phyloP scores from a whole-genome alignment of 2,329 filamentous ascomycete species.

The Microdochium nivale region DNA sequence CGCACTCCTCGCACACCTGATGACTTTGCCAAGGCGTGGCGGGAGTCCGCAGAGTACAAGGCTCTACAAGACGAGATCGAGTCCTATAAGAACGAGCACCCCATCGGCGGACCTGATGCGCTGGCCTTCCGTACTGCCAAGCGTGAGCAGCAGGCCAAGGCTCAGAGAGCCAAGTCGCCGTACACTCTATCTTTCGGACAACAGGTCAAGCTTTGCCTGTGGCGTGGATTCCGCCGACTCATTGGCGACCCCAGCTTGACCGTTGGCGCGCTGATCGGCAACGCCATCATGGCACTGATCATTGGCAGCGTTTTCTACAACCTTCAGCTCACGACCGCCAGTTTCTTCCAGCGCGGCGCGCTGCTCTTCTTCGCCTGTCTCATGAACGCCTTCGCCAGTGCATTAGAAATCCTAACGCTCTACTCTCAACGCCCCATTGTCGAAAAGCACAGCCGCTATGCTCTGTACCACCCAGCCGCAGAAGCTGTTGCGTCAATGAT shows the following conservation, averaged over 20 bases:
- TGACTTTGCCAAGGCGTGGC: conserved; percentile 53
- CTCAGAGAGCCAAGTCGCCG: conserved; percentile 61
- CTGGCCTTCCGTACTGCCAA: conserved; percentile 46
- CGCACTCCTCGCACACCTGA: conserved; percentile 50
- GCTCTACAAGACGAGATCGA: conserved; percentile 46
- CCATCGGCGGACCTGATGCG: conserved; percentile 46
- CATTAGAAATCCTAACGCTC: conserved; percentile 76
- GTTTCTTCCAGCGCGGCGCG: conserved; percentile 72
- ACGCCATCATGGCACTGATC: conserved; percentile 68
- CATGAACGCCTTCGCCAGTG: conserved; percentile 75
- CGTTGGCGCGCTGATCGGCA: conserved; percentile 59
- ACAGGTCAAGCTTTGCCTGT: conserved; percentile 72
- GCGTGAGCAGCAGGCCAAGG: conserved; percentile 45
- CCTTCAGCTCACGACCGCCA: conserved; percentile 51
- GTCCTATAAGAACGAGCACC: conserved; percentile 43
- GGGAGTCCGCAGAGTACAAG: conserved; percentile 40
- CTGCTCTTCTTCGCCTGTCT: conserved; percentile 83
- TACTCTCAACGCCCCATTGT: conserved; percentile 88
- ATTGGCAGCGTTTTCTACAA: conserved; percentile 78
- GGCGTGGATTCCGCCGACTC: conserved; percentile 71
- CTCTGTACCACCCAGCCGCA: conserved; percentile 80
- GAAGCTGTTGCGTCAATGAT: conserved; percentile 86
- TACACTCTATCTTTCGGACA: conserved; percentile 72
- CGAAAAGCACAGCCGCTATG: conserved; percentile 81
- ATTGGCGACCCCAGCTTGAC: conserved; percentile 70